Evolutionary conservation across 2,329 filamentous ascomycete species (phyloP).

Genomic region (Apiospora hydei): DNA sequence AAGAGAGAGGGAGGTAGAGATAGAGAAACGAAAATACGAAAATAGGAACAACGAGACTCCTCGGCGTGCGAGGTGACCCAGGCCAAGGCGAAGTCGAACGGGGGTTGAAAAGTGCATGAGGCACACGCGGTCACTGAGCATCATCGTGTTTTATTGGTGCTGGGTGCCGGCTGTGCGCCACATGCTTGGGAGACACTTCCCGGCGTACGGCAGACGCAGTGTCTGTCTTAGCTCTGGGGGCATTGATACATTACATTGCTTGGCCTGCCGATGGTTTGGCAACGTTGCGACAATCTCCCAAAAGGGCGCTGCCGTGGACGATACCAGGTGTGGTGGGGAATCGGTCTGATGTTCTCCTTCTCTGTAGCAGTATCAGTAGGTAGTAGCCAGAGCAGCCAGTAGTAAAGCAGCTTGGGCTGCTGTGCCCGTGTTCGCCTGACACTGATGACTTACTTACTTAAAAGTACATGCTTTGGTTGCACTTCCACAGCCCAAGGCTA

Average conservation of each 20-base stretch:
- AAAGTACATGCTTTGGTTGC: too few relatives aligned
- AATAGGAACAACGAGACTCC: background rate
- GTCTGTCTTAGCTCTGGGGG: background rate
- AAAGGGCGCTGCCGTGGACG: background rate
- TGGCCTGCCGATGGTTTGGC: conserved; percentile 8
- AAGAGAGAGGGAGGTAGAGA: too few relatives aligned
- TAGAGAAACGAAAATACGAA: background rate
- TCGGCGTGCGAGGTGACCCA: background rate
- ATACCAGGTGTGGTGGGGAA: background rate
- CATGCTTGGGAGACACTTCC: background rate
- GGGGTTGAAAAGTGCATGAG: background rate
- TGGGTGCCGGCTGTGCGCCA: background rate
- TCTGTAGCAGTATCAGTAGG: background rate
- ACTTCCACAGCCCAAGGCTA: background rate
- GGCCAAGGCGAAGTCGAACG: background rate
- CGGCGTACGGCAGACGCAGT: conserved; percentile 7
- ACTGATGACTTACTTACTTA: too few relatives aligned
- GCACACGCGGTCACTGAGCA: conserved; percentile 4
- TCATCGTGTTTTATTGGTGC: conserved; percentile 12
- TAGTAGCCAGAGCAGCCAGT: background rate
- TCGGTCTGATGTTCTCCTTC: background rate
- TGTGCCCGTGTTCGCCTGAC: too few relatives aligned
- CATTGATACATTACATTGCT: conserved; percentile 2
- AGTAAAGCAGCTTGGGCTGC: background rate
- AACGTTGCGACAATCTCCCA: conserved; percentile 1